These are phyloP conservation scores for Myxozyma nipponensis DNA, from an alignment of 805 yeast genomes.

Conservation along the genomic window DNA sequence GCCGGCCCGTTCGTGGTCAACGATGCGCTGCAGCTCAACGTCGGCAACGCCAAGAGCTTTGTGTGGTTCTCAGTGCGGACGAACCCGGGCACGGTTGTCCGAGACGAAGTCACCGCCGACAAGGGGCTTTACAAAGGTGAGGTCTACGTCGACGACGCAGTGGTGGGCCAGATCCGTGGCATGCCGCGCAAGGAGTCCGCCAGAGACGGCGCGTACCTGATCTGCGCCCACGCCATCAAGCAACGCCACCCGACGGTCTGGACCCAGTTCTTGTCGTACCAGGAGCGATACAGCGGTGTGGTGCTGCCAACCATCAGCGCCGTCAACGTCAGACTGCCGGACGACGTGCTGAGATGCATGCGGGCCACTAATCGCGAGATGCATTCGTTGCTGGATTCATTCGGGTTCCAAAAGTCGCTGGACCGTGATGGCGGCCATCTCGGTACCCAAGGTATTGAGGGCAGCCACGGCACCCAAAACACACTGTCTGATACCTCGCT, in stretches of 20 bases:
- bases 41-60: background rate
- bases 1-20: background rate
- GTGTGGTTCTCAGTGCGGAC: background rate
- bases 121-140: constrained; percentile 8
- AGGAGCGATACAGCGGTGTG: constrained; percentile 11
- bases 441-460: background rate
- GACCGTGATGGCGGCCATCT: no score
- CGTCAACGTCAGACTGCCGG: constrained; percentile 1
- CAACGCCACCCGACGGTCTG: constrained; percentile 2
- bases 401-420: no score
- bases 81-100: background rate
- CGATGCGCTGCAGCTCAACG: background rate
- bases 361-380: constrained; percentile 8
- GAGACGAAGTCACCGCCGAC: constrained; percentile 4
- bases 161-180: constrained; percentile 17
- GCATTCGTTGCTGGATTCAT: background rate
- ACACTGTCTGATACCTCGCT: no score
- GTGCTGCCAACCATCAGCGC: constrained; percentile 7
- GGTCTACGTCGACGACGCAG: constrained; percentile 6
- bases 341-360: constrained; percentile 5
- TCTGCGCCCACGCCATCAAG: constrained; percentile 10
- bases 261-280: constrained; percentile 4
- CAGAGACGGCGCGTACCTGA: constrained; percentile 8
- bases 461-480: background rate
- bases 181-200: constrained; percentile 15